Evolutionary conservation across 768 basidiomycete genomes (phyloP).

Genomic region (Tricholoma matsutake): DNA sequence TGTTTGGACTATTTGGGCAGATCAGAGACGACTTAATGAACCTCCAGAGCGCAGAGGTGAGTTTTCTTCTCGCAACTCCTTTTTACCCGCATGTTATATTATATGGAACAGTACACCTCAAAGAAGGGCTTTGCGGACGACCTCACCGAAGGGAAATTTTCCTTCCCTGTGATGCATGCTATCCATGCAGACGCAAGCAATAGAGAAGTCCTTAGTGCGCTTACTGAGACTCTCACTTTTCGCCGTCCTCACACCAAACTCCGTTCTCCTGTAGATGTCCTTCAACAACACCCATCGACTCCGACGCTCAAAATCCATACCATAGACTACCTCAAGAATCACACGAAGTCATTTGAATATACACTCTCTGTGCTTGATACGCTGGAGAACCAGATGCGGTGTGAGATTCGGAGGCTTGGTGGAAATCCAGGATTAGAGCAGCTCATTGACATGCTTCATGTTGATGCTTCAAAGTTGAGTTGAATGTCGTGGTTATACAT

Average conservation of each 20-base stretch:
- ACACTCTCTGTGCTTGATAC: conserved; percentile 64
- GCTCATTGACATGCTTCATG: conserved; percentile 51
- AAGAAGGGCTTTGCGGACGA: conserved; percentile 91
- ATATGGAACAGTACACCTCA: conserved; percentile 59
- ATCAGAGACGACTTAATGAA: conserved; percentile 98
- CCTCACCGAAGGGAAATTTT: conserved; percentile 95
- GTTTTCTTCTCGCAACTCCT: not conserved
- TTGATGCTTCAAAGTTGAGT: conserved; percentile 21
- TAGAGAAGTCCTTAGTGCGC: conserved; percentile 76
- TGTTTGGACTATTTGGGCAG: conserved; percentile 90
- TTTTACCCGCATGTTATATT: not conserved
- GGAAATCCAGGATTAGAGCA: conserved; percentile 65
- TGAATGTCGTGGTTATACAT: not conserved
- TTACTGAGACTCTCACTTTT: not conserved
- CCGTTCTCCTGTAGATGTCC: conserved; percentile 63
- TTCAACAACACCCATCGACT: conserved; percentile 81
- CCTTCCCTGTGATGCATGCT: conserved; percentile 89
- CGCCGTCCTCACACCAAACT: not conserved
- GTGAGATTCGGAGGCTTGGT: conserved; percentile 70
- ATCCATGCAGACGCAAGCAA: conserved; percentile 74
- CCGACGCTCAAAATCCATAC: conserved; percentile 75
- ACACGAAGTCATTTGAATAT: conserved; percentile 84
- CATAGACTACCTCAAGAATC: conserved; percentile 69
- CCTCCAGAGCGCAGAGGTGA: conserved; percentile 80
- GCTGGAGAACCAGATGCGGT: conserved; percentile 62